These are phyloP conservation scores for Phylloporus arenicola DNA, from an alignment of 768 basidiomycete genomes.

Conservation along the genomic window DNA sequence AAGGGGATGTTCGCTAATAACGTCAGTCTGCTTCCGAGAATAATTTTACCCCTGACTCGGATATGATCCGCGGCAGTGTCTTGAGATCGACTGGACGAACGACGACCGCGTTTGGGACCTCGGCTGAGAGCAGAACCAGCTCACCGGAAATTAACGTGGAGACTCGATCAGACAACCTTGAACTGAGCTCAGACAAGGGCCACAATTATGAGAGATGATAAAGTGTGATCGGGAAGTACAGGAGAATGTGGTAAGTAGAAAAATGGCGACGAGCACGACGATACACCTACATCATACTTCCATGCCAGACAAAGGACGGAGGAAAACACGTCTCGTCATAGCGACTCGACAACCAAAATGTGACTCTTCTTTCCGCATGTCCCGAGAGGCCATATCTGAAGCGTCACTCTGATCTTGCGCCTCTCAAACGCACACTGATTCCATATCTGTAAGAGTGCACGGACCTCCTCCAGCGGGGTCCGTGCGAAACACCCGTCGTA, in stretches of 20 bases:
- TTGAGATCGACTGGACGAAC: too few relatives aligned
- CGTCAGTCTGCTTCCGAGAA: too few relatives aligned
- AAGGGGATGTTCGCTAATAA: too few relatives aligned
- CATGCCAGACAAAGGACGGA: not conserved
- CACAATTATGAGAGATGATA: too few relatives aligned
- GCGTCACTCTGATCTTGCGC: slow-evolving; percentile 22
- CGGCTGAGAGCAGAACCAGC: too few relatives aligned
- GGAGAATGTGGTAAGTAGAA: not conserved
- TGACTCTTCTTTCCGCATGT: slow-evolving; percentile 5
- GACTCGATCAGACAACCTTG: too few relatives aligned
- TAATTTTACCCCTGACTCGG: too few relatives aligned
- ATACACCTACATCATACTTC: slow-evolving; percentile 4
- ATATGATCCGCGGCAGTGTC: too few relatives aligned
- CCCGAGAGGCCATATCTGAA: slow-evolving; percentile 8
- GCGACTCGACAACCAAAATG: slow-evolving; percentile 23
- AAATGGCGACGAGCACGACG: not conserved
- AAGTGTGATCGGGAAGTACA: too few relatives aligned
- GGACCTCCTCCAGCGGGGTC: slow-evolving; percentile 17
- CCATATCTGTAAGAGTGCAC: slow-evolving; percentile 26
- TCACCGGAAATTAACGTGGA: too few relatives aligned
- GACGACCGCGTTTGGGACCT: too few relatives aligned
- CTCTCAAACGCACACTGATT: slow-evolving; percentile 31
- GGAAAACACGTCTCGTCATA: slow-evolving; percentile 8
- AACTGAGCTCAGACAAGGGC: too few relatives aligned
- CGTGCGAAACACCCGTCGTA: slow-evolving; percentile 21